Evolutionary conservation across 768 basidiomycete genomes (phyloP), one percentile per base, ranked within the genome.

Genomic region (Hortiboletus flavorubellus): DNA sequence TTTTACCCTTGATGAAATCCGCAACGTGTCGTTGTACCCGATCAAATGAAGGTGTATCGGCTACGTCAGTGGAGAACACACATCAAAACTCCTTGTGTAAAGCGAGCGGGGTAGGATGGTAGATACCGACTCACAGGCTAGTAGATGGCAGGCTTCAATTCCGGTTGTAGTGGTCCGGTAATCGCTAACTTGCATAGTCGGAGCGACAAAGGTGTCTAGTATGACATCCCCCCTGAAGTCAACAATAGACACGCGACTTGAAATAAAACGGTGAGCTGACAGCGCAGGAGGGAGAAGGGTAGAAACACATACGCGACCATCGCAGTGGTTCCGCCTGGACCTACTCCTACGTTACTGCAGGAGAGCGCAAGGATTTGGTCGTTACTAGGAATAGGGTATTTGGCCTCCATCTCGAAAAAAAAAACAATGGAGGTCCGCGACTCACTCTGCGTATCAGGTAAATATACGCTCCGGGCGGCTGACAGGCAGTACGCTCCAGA

Each of bases 311-410:
- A 91, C 90, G 89, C 90, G 35, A 92, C 76, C 84, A 92, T 87
- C 38, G 85, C 81, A 2, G 90, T 92, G 15, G 86, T 86, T 8
- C 90, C 90, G 4, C 89, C 89, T 16, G 87, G 85, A 30, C 89
- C 89, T 37, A 88, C 85, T 12, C 90, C 90, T n/a, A 91, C 85
- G 59, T 83, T 84, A 48, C 77, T 74, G 59, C 84, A 89, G 15
- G 86, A 81, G 41, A 91, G 68, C 8, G 84, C 78, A 41, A 87
- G 68, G 58, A 84, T 76, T 52, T 78, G 78, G 72, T 84, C 69
- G 46, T 60, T 71, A 53, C 63, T 64, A 54, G 69, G 69, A 64
- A 63, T 45, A 47, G 69, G 69, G 43, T 70, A 68, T 56, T 71
- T 72, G 38, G 64, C 46, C 50, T 71, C 69, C 69, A 71, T 71